Evolutionary conservation across 306 rosid genomes (phyloP), one percentile per base, ranked within the genome.

Genomic region (Dryas octopetala): DNA sequence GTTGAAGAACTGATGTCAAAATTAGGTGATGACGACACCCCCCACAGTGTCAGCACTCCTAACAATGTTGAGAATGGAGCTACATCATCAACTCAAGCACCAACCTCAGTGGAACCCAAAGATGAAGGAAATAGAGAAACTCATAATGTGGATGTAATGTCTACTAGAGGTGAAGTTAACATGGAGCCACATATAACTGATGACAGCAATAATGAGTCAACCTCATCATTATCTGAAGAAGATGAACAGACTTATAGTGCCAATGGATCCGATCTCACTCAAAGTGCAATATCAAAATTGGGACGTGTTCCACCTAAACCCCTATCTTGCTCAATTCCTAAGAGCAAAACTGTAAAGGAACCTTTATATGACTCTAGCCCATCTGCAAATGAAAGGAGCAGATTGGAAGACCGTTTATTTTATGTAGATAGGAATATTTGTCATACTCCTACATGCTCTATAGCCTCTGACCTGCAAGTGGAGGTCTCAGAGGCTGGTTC

Each of bases 401-500:
- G 78, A 72, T 59, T 49, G 62, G 85, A 85, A 0, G 89, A 88
- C 12, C 74, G 53, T 16, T 47, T 82, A 52, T 77, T 79, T 49
- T 87, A 65, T 72, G 4, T 68, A 0, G 84, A 70, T 8, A 81
- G 85, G 9, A 72, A 74, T 4, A 26, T 71, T 62, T 84, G 84
- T 75, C 97, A 90, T 52, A 89, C 91, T 1, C 91, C 87, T 44
- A 78, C 93, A 11, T 82, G 58, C 74, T 96, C 97, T 70, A 87
- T 96, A 59, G 98, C 99, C 65, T 96, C 99, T 75, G 99, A 96
- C 59, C 32, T 92, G 70, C 97, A 96, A 81, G 99, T 96, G 44
- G 99, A 92, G 84, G 88, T 90, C 40, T 96, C 99, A n/a, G 98
- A 96, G 55, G 2, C 79, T 47, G 93, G 93, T 60, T 92, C 99